Evolutionary conservation across 108 stramenopile species (phyloP).

Genomic region (Chaetoceros muelleri): DNA sequence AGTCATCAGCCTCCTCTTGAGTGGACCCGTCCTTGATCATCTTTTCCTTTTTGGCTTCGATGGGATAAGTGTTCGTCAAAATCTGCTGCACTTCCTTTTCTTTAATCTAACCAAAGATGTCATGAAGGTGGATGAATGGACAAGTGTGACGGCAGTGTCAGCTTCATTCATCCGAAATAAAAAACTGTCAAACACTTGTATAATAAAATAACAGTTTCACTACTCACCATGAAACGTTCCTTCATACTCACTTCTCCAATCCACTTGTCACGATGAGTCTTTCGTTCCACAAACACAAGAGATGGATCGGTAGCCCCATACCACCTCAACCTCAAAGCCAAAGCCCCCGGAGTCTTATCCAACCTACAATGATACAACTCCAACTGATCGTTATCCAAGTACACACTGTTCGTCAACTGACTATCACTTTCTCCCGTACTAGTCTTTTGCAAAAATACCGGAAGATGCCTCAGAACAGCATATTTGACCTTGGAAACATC

Average conservation of each 20-base stretch:
- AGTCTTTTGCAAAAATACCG: constrained; percentile 90
- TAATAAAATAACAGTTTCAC: too few species aligned
- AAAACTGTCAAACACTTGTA: neutral
- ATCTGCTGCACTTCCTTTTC: constrained; percentile 73
- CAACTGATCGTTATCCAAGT: constrained; percentile 83
- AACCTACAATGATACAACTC: constrained; percentile 94
- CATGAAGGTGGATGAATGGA: neutral
- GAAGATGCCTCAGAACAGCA: constrained; percentile 84
- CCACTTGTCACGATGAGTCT: constrained; percentile 98
- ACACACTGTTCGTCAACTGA: constrained; percentile 91
- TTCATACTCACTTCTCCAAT: constrained; percentile 94
- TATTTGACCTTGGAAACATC: constrained; percentile 92
- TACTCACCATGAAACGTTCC: constrained; percentile 92
- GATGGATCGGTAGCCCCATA: constrained; percentile 85
- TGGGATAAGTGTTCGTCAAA: constrained; percentile 73
- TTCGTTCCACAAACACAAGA: constrained; percentile 92
- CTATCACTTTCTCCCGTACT: constrained; percentile 85
- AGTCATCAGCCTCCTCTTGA: constrained; percentile 80
- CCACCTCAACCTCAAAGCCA: constrained; percentile 92
- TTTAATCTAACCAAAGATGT: constrained; percentile 32
- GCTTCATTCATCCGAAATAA: neutral
- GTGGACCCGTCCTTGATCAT: constrained; percentile 78
- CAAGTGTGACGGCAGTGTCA: neutral
- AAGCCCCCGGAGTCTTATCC: constrained; percentile 92
- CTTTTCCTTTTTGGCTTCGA: constrained; percentile 61